These are phyloP conservation scores for Inga leiocalycina DNA, from an alignment of 306 rosid species.

Conservation along the genomic window DNA sequence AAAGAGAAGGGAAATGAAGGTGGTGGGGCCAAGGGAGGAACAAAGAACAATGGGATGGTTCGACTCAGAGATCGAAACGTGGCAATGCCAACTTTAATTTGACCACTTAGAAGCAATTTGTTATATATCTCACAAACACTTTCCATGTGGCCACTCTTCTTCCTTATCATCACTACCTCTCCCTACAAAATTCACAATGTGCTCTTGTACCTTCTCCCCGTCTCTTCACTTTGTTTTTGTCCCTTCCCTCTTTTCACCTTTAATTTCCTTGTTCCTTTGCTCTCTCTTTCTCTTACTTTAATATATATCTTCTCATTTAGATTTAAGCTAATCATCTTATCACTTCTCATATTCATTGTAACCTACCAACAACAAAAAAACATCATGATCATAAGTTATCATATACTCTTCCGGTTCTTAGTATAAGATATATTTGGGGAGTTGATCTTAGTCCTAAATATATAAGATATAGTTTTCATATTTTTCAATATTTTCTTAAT, in stretches of 20 bases:
- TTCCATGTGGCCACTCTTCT: background rate
- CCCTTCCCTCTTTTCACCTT: background rate
- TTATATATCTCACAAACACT: background rate
- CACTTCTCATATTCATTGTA: too few relatives aligned
- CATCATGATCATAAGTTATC: too few relatives aligned
- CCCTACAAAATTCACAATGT: too few relatives aligned
- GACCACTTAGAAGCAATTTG: background rate
- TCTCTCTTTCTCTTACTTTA: background rate
- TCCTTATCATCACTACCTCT: background rate
- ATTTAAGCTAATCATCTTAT: too few relatives aligned
- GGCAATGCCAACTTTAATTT: background rate
- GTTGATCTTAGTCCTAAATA: too few relatives aligned
- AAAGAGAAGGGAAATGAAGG: background rate
- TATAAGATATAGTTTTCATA: too few relatives aligned
- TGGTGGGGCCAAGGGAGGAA: background rate
- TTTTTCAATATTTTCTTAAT: too few relatives aligned
- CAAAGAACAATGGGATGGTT: background rate
- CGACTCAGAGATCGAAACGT: background rate
- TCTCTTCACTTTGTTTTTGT: background rate
- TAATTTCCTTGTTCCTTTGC: too few relatives aligned
- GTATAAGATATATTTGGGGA: too few relatives aligned
- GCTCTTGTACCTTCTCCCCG: background rate
- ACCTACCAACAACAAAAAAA: too few relatives aligned
- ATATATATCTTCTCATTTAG: background rate
- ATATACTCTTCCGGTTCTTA: too few relatives aligned